phyloP scores from a whole-genome alignment of 2,329 filamentous ascomycete species.

The Penicillium polonicum region DNA sequence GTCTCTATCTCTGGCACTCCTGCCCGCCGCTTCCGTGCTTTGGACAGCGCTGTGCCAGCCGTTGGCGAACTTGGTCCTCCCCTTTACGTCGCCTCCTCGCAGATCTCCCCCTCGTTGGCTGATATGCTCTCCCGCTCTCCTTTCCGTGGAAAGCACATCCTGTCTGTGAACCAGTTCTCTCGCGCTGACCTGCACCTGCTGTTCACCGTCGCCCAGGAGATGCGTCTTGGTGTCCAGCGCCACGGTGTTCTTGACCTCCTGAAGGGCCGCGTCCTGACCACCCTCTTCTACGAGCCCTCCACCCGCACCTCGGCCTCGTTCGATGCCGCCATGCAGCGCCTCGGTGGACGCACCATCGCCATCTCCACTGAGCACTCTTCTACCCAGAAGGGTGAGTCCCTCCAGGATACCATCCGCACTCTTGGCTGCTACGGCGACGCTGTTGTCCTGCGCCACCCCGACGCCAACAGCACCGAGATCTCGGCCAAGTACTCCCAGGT shows the following conservation, averaged over 20 bases:
- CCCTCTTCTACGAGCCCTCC: constrained; percentile 96
- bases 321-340: constrained; percentile 96
- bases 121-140: constrained; percentile 75
- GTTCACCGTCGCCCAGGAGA: constrained; percentile 96
- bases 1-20: constrained; percentile 41
- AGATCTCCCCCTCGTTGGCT: constrained; percentile 58
- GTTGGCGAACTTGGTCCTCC: constrained; percentile 41
- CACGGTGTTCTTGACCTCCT: constrained; percentile 86
- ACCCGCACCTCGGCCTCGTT: constrained; percentile 95
- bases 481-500: constrained; percentile 86
- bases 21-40: constrained; percentile 29
- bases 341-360: constrained; percentile 81
- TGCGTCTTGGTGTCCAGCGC: constrained; percentile 91
- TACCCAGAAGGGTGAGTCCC: constrained; percentile 88
- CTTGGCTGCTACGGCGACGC: constrained; percentile 93
- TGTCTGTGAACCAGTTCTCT: constrained; percentile 88
- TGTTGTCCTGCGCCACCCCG: constrained; percentile 90
- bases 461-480: constrained; percentile 73
- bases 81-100: constrained; percentile 50
- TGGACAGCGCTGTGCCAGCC: constrained; percentile 31
- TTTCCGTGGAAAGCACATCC: constrained; percentile 85
- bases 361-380: constrained; percentile 83
- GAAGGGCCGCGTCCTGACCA: constrained; percentile 80
- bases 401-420: constrained; percentile 91
- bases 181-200: constrained; percentile 86